Percentiles rank a stretch among this genome's conserved stretches.
Evolutionary conservation across 495 filamentous ascomycete genomes (phyloP).

Genomic region (Schizothecium vesticola): DNA sequence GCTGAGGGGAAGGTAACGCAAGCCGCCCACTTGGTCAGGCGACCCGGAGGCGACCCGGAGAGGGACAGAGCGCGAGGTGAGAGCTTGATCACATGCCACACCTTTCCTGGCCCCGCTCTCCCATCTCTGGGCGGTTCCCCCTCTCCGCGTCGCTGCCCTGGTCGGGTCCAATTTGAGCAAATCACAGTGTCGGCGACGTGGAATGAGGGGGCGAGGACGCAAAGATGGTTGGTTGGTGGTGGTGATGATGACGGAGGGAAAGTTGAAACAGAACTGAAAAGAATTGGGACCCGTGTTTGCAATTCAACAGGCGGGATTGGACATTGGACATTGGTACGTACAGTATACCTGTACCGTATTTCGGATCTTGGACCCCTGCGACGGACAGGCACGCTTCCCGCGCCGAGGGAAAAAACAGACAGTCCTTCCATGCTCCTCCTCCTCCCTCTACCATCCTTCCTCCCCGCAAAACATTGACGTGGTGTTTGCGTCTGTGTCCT

Average conservation of each 20-base stretch:
- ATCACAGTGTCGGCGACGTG: constrained; percentile 2
- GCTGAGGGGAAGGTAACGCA: neutral
- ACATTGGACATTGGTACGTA: neutral
- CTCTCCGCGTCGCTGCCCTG: neutral
- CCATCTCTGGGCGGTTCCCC: neutral
- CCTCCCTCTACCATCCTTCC: too few species aligned
- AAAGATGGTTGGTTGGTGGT: neutral
- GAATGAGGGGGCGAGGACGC: neutral
- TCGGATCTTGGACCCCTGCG: neutral
- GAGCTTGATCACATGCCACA: constrained; percentile 7
- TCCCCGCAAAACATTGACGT: neutral
- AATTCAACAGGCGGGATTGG: neutral
- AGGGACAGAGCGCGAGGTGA: neutral
- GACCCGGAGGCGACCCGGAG: neutral
- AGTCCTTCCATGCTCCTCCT: neutral
- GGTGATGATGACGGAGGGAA: neutral
- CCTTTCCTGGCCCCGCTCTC: neutral
- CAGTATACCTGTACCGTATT: neutral
- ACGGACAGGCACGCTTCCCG: neutral
- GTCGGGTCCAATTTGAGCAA: constrained; percentile 1
- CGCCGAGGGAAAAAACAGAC: neutral
- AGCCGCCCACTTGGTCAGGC: neutral
- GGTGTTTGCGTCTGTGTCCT: neutral
- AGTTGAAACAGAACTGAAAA: neutral
- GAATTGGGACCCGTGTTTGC: neutral